Base-by-base conservation (phyloP, 345 rosid species). In the Linum trigynum region DNA sequence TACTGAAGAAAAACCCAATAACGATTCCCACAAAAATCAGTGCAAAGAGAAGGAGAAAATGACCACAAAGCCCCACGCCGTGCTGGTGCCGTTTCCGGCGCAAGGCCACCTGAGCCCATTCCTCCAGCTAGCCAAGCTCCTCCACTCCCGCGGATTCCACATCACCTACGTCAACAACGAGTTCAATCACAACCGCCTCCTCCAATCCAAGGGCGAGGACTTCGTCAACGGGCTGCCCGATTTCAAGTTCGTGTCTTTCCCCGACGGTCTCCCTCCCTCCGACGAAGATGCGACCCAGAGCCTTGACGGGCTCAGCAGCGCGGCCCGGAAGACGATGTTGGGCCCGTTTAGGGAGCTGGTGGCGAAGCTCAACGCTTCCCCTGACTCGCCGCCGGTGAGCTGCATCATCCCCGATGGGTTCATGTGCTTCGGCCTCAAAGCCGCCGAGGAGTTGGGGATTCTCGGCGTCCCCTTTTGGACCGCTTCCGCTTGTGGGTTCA, bases 191-290 rank as follows among this genome's bases (percentile, higher is more conserved):
- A 35, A 39, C n/a, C 72, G 76, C 61, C 55, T 74, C 10, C 50
- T 69, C 53, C 43, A 64, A 6, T 72, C 80, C 35, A 43, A 16
- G 6, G 81, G 74, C 1, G 60, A 39, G 0, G 65, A 62, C 38
- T 61, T 61, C 2, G 66, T 71, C 3, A 3, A 17, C 8, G 68
- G 39, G 38, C 45, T 39, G 15, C 68, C 59, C 0, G 71, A 51
- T 64, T 74, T 80, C 66, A 23, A 57, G n/a, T 71, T 79, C 16
- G 70, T 65, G 61, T 60, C 80, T n/a, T 73, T 76, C 39, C 63
- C 78, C 0, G 80, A 74, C 0, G 83, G 83, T 0, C 36, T 79
- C 60, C 77, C 78, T 4, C 72, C 57, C 0, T 71, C 76, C 1
- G 75, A 71, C 14, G 32, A 35, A 5, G 73, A 76, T 41, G 73